Base-by-base conservation (phyloP, 306 rosid genomes). In the Cicer cuneatum region DNA sequence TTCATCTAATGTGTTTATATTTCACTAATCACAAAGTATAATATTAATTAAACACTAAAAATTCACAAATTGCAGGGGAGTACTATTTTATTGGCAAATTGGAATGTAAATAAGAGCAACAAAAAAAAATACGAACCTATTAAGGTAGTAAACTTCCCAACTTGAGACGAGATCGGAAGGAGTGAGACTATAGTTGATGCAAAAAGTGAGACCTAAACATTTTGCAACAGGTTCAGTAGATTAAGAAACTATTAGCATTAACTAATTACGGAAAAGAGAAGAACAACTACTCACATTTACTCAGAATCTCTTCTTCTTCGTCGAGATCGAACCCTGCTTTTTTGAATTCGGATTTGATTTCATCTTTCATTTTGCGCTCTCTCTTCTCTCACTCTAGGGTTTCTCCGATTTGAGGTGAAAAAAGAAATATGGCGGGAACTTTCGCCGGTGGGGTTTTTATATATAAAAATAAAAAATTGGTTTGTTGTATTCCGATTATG, bases 71-170 rank as follows among this genome's bases (percentile, higher is more conserved):
- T 10, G 48, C 46, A n/a, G 13, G 41, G 15, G 12, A 57, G 51
- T 33, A 54, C 24, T 7, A 40, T 29, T 6, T 41, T 7, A 45
- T 4, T 10, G 24, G n/a, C 9, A 29, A 67, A 39, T 7, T 2
- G 41, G 5, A 29, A 29, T 29, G 35, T 29, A 29, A 29, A 29
- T 29, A 29, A 29, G 35, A 29, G 35, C 35, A 29, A 5, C 35
- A 3, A 29, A 5, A 63, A 54, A 71, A 60, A 7, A 8, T 13
- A 47, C 52, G 66, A 15, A 94, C 97, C 99, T 92, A 82, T 94
- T 94, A 71, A 92, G 99, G 76, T 91, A 91, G 85, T 94, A 87
- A 67, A 84, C 82, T 76, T 90, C 98, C 98, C 98, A 94, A 80
- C 87, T 85, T 14, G 97, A 92, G 73, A 90, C 92, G 54, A 94